phyloP scores from a whole-genome alignment of 2,329 filamentous ascomycete species.

The Atkinsonella hypoxylon region DNA sequence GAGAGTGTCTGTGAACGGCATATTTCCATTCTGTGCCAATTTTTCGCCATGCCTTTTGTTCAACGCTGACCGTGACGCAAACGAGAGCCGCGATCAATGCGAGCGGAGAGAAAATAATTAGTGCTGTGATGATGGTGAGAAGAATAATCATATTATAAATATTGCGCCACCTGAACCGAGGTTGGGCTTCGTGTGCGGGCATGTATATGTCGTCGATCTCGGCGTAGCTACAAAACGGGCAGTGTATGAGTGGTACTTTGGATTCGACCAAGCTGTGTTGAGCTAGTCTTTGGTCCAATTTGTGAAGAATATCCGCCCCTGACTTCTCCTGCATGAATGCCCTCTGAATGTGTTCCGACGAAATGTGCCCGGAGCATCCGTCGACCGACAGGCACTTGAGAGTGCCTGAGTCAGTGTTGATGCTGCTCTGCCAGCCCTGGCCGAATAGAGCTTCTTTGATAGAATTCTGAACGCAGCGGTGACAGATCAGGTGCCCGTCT shows the following conservation, averaged over 20 bases:
- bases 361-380: slow-evolving; percentile 65
- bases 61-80: slow-evolving; percentile 31
- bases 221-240: slow-evolving; percentile 85
- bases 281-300: slow-evolving; percentile 68
- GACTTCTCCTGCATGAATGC: slow-evolving; percentile 60
- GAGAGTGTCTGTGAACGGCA: slow-evolving; percentile 55
- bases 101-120: slow-evolving; percentile 44
- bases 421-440: slow-evolving; percentile 77
- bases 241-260: slow-evolving; percentile 64
- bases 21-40: slow-evolving; percentile 37
- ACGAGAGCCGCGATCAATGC: slow-evolving; percentile 34
- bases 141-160: slow-evolving; percentile 38
- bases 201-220: slow-evolving; percentile 72
- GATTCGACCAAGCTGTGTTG: slow-evolving; percentile 65
- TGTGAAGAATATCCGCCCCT: slow-evolving; percentile 58
- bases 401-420: slow-evolving; percentile 60
- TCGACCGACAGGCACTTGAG: slow-evolving; percentile 74
- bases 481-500: slow-evolving; percentile 63
- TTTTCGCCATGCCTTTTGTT: slow-evolving; percentile 28
- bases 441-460: slow-evolving; percentile 84
- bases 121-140: slow-evolving; percentile 36
- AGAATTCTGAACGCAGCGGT: slow-evolving; percentile 70
- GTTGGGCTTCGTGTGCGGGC: slow-evolving; percentile 39
- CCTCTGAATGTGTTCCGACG: slow-evolving; percentile 54
- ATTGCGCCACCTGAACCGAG: slow-evolving; percentile 43